Conservation (phyloP, 2,329 filamentous ascomycete species). For the Trichoderma cornu-damae region DNA sequence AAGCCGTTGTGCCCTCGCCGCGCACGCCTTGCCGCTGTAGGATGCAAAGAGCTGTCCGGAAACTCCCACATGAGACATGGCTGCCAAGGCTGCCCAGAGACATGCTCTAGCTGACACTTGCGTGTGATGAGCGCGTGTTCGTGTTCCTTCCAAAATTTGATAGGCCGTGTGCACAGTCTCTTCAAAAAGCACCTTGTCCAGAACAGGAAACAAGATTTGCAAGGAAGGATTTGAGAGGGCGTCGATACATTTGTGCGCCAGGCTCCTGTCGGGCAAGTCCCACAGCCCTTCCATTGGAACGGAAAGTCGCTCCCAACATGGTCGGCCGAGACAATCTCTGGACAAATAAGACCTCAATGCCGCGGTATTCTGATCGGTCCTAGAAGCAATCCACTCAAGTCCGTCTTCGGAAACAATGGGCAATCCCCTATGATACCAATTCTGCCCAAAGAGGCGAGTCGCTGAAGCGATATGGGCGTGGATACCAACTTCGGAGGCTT, state of each 20-base stretch:
- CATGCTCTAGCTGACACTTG: background rate
- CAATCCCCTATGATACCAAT: constrained; percentile 1
- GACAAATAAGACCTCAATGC: background rate
- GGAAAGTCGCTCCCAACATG: background rate
- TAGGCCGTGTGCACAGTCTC: background rate
- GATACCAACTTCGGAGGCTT: background rate
- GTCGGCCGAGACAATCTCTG: too few species aligned
- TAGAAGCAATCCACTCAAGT: background rate
- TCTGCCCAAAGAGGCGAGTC: background rate
- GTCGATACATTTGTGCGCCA: background rate
- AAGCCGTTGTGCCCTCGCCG: background rate
- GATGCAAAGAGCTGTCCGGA: background rate
- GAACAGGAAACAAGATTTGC: background rate
- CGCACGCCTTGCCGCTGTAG: background rate
- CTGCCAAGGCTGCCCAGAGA: background rate
- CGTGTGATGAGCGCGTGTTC: background rate
- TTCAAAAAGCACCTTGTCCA: background rate
- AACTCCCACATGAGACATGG: background rate
- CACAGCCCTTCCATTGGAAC: background rate
- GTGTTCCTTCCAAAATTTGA: background rate
- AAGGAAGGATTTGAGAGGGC: background rate
- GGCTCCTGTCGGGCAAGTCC: background rate
- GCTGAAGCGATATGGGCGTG: background rate
- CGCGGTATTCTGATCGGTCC: background rate
- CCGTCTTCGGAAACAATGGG: background rate